Evolutionary conservation across 176 grass and related monocot genomes (phyloP).

Genomic region (Microstegium vimineum): DNA sequence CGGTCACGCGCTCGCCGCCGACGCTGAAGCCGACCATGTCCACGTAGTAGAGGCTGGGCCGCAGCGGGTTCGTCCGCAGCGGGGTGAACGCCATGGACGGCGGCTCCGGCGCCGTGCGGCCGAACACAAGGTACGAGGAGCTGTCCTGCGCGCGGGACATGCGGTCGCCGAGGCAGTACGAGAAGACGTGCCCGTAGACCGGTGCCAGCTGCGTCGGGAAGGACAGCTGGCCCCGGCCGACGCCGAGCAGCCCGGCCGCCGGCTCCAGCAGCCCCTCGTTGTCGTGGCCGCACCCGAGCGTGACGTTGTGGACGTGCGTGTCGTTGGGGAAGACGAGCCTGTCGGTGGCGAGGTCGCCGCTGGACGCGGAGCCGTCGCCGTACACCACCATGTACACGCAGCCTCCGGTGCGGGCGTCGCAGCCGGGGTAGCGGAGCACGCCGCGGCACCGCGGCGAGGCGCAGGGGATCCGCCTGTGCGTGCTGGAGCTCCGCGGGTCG

Average conservation of each 20-base stretch:
- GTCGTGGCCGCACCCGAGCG: conserved; percentile 67
- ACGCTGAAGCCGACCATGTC: conserved; percentile 61
- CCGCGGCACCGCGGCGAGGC: conserved; percentile 33
- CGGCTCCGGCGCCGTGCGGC: conserved; percentile 36
- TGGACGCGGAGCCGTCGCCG: conserved; percentile 56
- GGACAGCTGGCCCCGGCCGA: conserved; percentile 54
- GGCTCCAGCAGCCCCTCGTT: conserved; percentile 58
- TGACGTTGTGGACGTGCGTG: conserved; percentile 26
- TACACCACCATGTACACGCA: conserved; percentile 58
- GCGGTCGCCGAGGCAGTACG: conserved; percentile 71
- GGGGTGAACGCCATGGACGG: conserved; percentile 44
- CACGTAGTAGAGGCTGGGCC: conserved; percentile 54
- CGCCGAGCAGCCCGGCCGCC: conserved; percentile 54
- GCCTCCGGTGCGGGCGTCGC: conserved; percentile 28
- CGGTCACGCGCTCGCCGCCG: conserved; percentile 30
- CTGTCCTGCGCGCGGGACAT: background rate
- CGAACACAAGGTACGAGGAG: conserved; percentile 65
- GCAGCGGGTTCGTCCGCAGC: conserved; percentile 45
- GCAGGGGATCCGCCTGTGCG: conserved; percentile 49
- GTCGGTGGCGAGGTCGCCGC: conserved; percentile 53
- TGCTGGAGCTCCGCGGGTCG: conserved; percentile 47
- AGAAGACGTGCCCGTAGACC: conserved; percentile 51
- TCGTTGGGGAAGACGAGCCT: conserved; percentile 45
- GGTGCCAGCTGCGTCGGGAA: conserved; percentile 52
- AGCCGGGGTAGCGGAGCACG: conserved; percentile 32